These are phyloP conservation scores for Whalleya microplaca DNA, from an alignment of 2,329 filamentous ascomycete genomes.

Conservation along the genomic window DNA sequence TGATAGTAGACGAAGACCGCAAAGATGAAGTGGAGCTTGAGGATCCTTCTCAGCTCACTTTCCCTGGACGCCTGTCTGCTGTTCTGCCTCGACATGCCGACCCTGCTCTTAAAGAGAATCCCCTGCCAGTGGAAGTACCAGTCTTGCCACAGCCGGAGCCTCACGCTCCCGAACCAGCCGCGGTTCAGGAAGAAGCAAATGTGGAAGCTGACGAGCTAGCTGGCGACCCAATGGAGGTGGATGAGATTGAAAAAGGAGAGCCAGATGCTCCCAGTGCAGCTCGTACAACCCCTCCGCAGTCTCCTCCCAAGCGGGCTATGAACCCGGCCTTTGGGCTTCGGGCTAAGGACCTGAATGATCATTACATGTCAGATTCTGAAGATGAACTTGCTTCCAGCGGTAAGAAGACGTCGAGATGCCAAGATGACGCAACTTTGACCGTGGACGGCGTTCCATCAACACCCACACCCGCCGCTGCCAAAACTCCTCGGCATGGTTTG, in stretches of 20 bases:
- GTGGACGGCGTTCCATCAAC: slow-evolving; percentile 44
- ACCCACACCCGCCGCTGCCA: slow-evolving; percentile 42
- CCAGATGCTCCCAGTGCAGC: slow-evolving; percentile 14
- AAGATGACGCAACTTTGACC: slow-evolving; percentile 32
- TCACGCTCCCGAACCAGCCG: slow-evolving; percentile 1
- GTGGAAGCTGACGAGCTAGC: slow-evolving; percentile 7
- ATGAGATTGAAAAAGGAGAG: slow-evolving; percentile 33
- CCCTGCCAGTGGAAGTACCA: slow-evolving; percentile 21
- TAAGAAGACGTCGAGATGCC: slow-evolving; percentile 31
- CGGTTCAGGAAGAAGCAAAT: slow-evolving; percentile 3
- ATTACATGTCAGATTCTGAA: slow-evolving; percentile 55
- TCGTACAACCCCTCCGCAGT: slow-evolving; percentile 35
- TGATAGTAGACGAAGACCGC: neutral
- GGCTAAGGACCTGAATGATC: slow-evolving; percentile 50
- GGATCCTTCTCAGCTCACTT: slow-evolving; percentile 43
- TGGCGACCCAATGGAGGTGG: slow-evolving; percentile 32
- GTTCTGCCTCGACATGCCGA: slow-evolving; percentile 49
- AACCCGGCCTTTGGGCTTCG: slow-evolving; percentile 48
- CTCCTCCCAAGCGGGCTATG: slow-evolving; percentile 32
- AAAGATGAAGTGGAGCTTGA: slow-evolving; percentile 36
- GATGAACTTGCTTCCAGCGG: slow-evolving; percentile 50
- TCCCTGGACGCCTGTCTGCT: slow-evolving; percentile 51
- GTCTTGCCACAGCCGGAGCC: slow-evolving; percentile 8
- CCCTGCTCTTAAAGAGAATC: slow-evolving; percentile 41
- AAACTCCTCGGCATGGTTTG: slow-evolving; percentile 26